Conservation (phyloP, 345 rosid genomes). For the Populus ilicifolia region DNA sequence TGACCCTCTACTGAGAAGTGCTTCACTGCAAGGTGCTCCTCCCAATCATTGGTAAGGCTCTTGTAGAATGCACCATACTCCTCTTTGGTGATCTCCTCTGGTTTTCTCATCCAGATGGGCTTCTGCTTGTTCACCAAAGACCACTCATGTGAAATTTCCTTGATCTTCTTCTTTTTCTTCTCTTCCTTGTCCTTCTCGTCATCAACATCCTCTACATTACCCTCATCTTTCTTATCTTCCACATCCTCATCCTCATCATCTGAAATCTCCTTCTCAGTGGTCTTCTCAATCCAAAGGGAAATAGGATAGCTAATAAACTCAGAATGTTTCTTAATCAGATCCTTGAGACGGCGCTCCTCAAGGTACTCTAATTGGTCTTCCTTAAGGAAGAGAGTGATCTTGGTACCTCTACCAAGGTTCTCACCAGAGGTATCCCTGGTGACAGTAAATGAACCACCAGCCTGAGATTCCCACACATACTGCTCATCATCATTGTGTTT, state of each 20-base stretch:
- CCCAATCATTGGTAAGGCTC: conserved; percentile 26
- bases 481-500: conserved; percentile 9
- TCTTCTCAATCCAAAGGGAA: conserved; percentile 24
- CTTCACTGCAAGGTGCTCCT: conserved; percentile 26
- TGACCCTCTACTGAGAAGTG: conserved; percentile 28
- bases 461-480: conserved; percentile 10
- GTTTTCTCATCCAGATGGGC: conserved; percentile 28
- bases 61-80: conserved; percentile 23
- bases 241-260: conserved; percentile 32
- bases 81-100: conserved; percentile 25
- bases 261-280: conserved; percentile 24
- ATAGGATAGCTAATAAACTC: conserved; percentile 25
- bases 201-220: conserved; percentile 29
- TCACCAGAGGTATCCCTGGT: conserved; percentile 7
- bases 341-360: conserved; percentile 15
- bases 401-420: not conserved
- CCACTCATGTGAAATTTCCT: conserved; percentile 25
- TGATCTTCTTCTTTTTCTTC: conserved; percentile 26
- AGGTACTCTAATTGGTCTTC: conserved; percentile 10
- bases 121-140: conserved; percentile 21
- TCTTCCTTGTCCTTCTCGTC: conserved; percentile 26
- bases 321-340: conserved; percentile 20
- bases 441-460: not conserved
- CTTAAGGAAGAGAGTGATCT: conserved; percentile 1
- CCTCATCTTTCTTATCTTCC: conserved; percentile 25